Evolutionary conservation across 352 stramenopile genomes (phyloP), one percentile per base, ranked within the genome.

Genomic region (Globisporangium mamillatum): DNA sequence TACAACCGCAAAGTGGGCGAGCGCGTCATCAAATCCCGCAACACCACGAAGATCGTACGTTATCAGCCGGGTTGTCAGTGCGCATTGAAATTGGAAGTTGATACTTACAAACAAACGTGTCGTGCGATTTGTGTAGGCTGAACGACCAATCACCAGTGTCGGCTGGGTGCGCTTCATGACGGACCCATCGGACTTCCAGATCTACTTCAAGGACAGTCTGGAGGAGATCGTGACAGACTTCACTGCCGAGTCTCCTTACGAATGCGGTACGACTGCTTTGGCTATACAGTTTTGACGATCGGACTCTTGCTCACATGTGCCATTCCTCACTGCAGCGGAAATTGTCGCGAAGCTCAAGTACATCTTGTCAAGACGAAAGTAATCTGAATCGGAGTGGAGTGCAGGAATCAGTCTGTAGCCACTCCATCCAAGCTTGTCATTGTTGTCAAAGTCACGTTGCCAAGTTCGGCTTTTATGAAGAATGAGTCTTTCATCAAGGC

Each of bases 291-390:
- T 32, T 32, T 32, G 29, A 32, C 29, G 29, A 32, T 32, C 29
- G 2, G 29, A 32, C 29, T 8, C 29, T 32, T 32, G 29, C 29
- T 32, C 32, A 9, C 44, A 24, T 41, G 20, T 44, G 20, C 9
- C 9, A 50, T 16, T 62, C 10, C 27, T 32, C 27, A 58, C 20
- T 58, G 41, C 65, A 95, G 89, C 89, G 20, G 89, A 96, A 71
- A 96, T 96, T 57, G 89, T 95, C 25, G 89, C 89, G 48, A 96
- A 96, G 71, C 84, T 96, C 67, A 96, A 94, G 83, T 96, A 96
- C 77, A 96, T 96, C 69, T 63, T 94, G 57, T 95, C 88, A 32
- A 75, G 86, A 79, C 78, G 85, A 74, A 93, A 93, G 70, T 90
- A 79, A 62, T 32, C 24, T 29, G 25, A 9, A 5, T 22, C 7